phyloP scores from a whole-genome alignment of 2,329 filamentous ascomycete species.

The Pleoardoris graminearum region DNA sequence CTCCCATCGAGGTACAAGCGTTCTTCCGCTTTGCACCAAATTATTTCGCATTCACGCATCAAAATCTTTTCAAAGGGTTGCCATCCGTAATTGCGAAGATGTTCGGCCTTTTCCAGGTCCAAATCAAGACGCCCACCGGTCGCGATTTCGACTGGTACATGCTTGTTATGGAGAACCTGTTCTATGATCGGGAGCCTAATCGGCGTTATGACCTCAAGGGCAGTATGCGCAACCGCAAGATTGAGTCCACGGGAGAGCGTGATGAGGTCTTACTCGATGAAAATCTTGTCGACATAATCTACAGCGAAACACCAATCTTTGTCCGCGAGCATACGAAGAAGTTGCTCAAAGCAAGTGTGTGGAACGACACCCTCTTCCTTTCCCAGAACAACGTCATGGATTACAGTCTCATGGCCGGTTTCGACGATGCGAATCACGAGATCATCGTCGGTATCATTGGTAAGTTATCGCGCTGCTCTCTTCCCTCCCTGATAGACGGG shows the following conservation, averaged over 20 bases:
- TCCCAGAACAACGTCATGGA: conserved; percentile 98
- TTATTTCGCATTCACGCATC: conserved; percentile 96
- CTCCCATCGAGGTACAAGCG: conserved; percentile 86
- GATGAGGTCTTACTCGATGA: conserved; percentile 97
- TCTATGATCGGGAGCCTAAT: conserved; percentile 89
- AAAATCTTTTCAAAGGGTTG: conserved; percentile 88
- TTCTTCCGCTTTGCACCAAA: conserved; percentile 95
- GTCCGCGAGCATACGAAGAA: conserved; percentile 96
- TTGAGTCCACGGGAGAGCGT: conserved; percentile 90
- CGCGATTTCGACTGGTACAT: conserved; percentile 94
- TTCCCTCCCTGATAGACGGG: neutral
- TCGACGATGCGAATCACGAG: conserved; percentile 87
- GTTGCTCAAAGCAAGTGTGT: conserved; percentile 85
- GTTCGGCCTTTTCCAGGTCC: conserved; percentile 96
- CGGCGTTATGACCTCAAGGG: conserved; percentile 88
- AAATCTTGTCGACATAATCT: conserved; percentile 99
- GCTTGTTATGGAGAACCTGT: conserved; percentile 95
- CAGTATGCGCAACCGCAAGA: conserved; percentile 97
- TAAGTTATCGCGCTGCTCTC: conserved; percentile 18
- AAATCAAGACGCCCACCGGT: conserved; percentile 95
- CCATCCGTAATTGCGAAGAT: conserved; percentile 98
- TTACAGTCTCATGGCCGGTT: conserved; percentile 97
- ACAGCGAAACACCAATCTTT: conserved; percentile 86
- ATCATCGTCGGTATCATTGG: conserved; percentile 92
- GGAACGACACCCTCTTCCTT: conserved; percentile 96